phyloP scores from a whole-genome alignment of 148 eudicot genomes.

The Linanthus parryae region DNA sequence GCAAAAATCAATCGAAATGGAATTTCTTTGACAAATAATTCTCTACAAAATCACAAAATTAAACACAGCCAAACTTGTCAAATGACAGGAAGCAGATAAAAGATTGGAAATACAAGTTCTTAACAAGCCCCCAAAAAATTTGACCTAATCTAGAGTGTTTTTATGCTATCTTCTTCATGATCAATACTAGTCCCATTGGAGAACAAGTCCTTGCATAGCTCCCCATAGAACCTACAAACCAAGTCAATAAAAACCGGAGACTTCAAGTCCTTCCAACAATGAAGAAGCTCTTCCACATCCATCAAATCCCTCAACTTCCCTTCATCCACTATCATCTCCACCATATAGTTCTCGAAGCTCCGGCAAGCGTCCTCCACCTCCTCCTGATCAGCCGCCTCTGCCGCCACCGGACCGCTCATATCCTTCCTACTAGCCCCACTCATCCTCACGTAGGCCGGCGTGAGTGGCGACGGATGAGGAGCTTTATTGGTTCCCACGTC shows the following conservation, averaged over 20 bases:
- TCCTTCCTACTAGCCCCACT: conserved; percentile 20
- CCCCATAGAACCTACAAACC: conserved; percentile 84
- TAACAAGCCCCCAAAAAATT: too few relatives aligned
- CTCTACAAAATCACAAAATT: too few relatives aligned
- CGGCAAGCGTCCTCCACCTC: conserved; percentile 55
- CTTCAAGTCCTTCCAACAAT: conserved; percentile 73
- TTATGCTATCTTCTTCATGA: too few relatives aligned
- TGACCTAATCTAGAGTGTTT: too few relatives aligned
- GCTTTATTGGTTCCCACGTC: too few relatives aligned
- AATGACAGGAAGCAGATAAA: too few relatives aligned
- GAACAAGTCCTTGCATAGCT: conserved; percentile 69
- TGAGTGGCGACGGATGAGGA: conserved; percentile 55
- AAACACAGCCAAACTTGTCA: too few relatives aligned
- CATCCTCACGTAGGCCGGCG: conserved; percentile 40
- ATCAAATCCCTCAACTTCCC: conserved; percentile 52
- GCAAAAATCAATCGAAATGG: too few relatives aligned
- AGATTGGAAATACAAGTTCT: too few relatives aligned
- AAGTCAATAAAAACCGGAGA: conserved; percentile 60
- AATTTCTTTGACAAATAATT: too few relatives aligned
- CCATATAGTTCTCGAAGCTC: conserved; percentile 68
- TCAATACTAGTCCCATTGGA: too few relatives aligned
- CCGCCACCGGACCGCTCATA: too few relatives aligned
- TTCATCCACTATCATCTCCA: conserved; percentile 75
- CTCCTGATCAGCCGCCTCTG: conserved; percentile 21
- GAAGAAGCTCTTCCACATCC: conserved; percentile 76